A percentile compares a stretch with the other conserved stretches of the same genome.
Evolutionary conservation across 139 green algal genomes (phyloP).

Genomic region (Haematococcus lacustris): DNA sequence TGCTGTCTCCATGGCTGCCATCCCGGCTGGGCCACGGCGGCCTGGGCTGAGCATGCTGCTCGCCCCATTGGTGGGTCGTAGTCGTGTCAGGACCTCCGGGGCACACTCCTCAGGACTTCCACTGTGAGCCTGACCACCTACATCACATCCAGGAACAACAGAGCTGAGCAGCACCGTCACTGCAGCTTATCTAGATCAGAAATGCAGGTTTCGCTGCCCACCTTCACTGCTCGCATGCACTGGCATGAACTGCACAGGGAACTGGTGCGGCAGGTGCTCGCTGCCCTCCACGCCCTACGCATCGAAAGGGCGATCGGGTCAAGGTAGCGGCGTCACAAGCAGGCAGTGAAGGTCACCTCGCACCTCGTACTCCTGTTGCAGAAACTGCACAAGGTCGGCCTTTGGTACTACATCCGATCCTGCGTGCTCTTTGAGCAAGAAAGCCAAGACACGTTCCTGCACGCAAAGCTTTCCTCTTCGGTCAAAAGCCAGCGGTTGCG

Average conservation of each 20-base stretch:
- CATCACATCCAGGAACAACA: no score
- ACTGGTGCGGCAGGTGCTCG: slow-evolving; percentile 28
- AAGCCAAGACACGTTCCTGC: slow-evolving; percentile 52
- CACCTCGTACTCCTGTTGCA: slow-evolving; percentile 69
- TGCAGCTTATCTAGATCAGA: background rate
- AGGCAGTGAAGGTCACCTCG: background rate
- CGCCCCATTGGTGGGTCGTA: background rate
- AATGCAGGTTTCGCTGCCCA: background rate
- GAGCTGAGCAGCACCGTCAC: no score
- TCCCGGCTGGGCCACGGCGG: background rate
- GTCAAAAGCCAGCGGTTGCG: background rate
- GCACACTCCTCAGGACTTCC: background rate
- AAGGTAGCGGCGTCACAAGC: background rate
- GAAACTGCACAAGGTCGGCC: slow-evolving; percentile 44
- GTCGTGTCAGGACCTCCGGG: background rate
- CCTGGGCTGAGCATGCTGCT: background rate
- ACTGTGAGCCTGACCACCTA: background rate
- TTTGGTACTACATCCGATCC: slow-evolving; percentile 41
- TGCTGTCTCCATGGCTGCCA: background rate
- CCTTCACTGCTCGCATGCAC: background rate
- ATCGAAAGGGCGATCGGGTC: background rate
- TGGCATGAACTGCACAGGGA: slow-evolving; percentile 20
- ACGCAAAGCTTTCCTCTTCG: background rate
- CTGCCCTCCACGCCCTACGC: slow-evolving; percentile 27
- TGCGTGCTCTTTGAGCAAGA: slow-evolving; percentile 43